Evolutionary conservation across 306 rosid species (phyloP).

Genomic region (Sicyos edulis): DNA sequence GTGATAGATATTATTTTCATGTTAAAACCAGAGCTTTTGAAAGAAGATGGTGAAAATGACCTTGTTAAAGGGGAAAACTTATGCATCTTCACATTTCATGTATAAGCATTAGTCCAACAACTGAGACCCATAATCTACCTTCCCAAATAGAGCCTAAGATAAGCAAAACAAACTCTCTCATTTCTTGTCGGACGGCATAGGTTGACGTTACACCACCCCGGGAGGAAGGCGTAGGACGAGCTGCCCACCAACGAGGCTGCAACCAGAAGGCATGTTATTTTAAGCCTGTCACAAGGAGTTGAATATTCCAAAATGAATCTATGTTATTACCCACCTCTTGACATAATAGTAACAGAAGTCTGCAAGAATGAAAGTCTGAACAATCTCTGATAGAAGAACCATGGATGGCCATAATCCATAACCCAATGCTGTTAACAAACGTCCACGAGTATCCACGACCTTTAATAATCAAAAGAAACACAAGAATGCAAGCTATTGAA

Average conservation of each 20-base stretch:
- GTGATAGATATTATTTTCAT: background rate
- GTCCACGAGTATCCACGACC: slow-evolving; percentile 63
- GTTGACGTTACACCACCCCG: slow-evolving; percentile 48
- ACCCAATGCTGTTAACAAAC: slow-evolving; percentile 56
- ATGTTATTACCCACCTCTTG: background rate
- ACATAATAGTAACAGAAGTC: slow-evolving; percentile 83
- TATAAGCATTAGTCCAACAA: background rate
- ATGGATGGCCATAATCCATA: slow-evolving; percentile 75
- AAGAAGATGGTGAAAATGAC: too few relatives aligned
- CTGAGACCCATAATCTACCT: background rate
- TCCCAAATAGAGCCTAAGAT: slow-evolving; percentile 2
- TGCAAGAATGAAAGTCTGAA: slow-evolving; percentile 74
- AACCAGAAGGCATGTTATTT: slow-evolving; percentile 12
- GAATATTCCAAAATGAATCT: too few relatives aligned
- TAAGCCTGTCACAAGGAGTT: background rate
- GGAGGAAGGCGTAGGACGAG: slow-evolving; percentile 69
- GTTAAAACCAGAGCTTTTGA: background rate
- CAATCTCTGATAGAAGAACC: slow-evolving; percentile 66
- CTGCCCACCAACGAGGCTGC: slow-evolving; percentile 66
- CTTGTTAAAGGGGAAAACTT: background rate
- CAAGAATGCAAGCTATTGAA: background rate
- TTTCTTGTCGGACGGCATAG: background rate
- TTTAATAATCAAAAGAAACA: slow-evolving; percentile 24
- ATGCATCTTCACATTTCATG: slow-evolving; percentile 15
- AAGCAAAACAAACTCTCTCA: slow-evolving; percentile 5